Evolutionary conservation across 768 basidiomycete species (phyloP), one percentile per base, ranked within the genome.

Genomic region (Lentinula sp.): DNA sequence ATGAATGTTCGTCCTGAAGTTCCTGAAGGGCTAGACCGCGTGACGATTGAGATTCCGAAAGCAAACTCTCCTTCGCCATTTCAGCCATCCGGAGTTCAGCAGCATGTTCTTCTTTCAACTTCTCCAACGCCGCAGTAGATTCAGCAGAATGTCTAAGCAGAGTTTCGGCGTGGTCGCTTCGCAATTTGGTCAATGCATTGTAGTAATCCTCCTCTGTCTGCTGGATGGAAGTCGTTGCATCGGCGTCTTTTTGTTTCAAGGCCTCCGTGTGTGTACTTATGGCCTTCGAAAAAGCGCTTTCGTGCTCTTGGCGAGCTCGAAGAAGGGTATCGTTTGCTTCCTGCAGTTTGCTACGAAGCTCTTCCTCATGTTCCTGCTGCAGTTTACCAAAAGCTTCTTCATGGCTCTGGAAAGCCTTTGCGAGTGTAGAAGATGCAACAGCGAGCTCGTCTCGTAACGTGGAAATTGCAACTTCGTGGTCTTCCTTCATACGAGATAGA

Each of bases 161-260:
- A 28, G 83, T 78, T 63, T 85, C 82, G 3, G 82, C 78, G 65
- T 94, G 91, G 68, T 91, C 87, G 13, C 70, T 76, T 46, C 91
- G 88, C 52, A 93, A 81, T 65, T 89, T 89, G 13, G 85, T 89
- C 45, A 94, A 75, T 21, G 85, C 85, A 61, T 91, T 86, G 70
- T 92, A 91, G 67, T 91, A 92, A 68, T 92, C 87, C 66, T 88
- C 90, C 67, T 90, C 88, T 5, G 88, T 91, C 56, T 79, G 81
- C 62, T 84, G 84, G 13, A 91, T 79, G 43, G 78, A 74, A 11
- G 79, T 75, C 5, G 84, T 78, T 31, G 82, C 73, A 62, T 83
- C 78, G 10, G 84, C 84, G 46, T 87, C 86, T 70, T 84, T 85
- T 70, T 79, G 77, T 71, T 85, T 87, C 62, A 86, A 69, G 9